A percentile compares a stretch with the other conserved stretches of the same genome.
Evolutionary conservation across 129 eudicot genomes (phyloP).

Genomic region (Pittosporum tobira): DNA sequence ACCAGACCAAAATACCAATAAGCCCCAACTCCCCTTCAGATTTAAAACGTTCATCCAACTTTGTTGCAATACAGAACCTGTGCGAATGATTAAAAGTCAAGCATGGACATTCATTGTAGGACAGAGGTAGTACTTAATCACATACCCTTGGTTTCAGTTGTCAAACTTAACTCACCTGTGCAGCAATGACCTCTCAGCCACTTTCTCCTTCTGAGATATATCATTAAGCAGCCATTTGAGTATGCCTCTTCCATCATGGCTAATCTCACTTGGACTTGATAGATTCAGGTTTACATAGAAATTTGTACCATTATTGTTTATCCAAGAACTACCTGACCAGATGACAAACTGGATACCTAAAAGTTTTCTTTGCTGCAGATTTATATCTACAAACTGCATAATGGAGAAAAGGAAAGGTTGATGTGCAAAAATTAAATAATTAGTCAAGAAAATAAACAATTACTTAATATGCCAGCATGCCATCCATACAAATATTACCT

Average conservation of each 20-base stretch:
- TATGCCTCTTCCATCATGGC: conserved; percentile 16
- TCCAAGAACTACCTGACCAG: conserved; percentile 23
- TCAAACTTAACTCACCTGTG: conserved; percentile 39
- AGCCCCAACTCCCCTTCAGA: conserved; percentile 10
- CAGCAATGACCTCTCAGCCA: conserved; percentile 27
- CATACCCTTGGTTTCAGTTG: no score
- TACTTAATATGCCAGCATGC: neutral
- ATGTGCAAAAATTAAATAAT: neutral
- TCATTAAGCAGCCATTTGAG: conserved; percentile 37
- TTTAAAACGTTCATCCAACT: conserved; percentile 13
- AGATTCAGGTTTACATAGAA: conserved; percentile 16
- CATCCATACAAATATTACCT: conserved; percentile 2
- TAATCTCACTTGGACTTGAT: conserved; percentile 18
- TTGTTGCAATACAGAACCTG: conserved; percentile 22
- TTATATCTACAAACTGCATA: conserved; percentile 22
- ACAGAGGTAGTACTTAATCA: no score
- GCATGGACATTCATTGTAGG: no score
- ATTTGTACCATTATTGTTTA: conserved; percentile 14
- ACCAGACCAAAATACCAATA: conserved; percentile 20
- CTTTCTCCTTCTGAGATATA: conserved; percentile 20
- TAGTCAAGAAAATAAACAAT: neutral
- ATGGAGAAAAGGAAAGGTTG: neutral
- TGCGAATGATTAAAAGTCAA: conserved; percentile 1
- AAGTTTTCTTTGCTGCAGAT: conserved; percentile 17
- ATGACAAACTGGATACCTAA: conserved; percentile 18